Evolutionary conservation across 2,329 filamentous ascomycete species (phyloP).

Genomic region (Colletotrichum sp.): DNA sequence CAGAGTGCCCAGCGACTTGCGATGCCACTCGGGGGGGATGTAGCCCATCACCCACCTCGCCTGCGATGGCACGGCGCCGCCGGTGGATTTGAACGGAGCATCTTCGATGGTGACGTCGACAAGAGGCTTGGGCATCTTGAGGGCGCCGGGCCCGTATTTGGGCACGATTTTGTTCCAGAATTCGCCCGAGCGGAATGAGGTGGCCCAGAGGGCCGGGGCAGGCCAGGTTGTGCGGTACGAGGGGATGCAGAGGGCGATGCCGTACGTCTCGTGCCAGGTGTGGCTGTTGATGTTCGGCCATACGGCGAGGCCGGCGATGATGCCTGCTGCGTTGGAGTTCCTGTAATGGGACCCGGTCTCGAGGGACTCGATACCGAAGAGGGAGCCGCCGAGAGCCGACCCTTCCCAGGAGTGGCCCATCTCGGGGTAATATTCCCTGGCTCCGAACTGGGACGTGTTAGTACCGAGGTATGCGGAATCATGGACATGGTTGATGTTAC

Average conservation of each 20-base stretch:
- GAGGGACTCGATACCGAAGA: background rate
- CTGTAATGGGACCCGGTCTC: background rate
- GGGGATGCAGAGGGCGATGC: background rate
- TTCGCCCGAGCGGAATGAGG: background rate
- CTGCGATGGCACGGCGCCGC: background rate
- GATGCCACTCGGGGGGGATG: background rate
- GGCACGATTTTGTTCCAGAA: background rate
- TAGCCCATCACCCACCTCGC: background rate
- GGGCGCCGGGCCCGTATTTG: background rate
- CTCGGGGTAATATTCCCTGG: background rate
- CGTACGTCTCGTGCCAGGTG: background rate
- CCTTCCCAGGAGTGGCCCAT: background rate
- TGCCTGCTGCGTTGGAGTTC: background rate
- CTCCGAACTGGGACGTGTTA: background rate
- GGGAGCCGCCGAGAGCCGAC: background rate
- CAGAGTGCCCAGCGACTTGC: background rate
- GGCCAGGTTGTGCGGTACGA: background rate
- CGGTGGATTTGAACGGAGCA: background rate
- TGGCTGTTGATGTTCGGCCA: background rate
- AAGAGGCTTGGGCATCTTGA: background rate
- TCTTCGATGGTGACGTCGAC: background rate
- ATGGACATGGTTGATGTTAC: background rate
- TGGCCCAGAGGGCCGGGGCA: background rate
- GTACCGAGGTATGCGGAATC: background rate
- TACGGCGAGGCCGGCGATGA: background rate